These are phyloP conservation scores for Gentiana straminea DNA, from an alignment of 257 asterid genomes.

Conservation along the genomic window DNA sequence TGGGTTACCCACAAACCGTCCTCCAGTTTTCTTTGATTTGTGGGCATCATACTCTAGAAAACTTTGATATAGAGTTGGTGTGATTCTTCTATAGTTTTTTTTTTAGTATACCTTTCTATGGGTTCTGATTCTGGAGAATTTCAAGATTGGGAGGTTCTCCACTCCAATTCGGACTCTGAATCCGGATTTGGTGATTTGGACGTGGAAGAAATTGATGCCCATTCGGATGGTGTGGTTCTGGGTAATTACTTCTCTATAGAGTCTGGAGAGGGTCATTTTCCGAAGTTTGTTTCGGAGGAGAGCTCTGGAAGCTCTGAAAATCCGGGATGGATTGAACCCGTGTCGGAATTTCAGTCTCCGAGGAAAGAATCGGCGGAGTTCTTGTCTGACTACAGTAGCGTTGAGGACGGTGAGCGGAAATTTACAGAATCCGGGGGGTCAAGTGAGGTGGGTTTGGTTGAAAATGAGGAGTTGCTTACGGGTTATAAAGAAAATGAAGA, in stretches of 20 bases:
- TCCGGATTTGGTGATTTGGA: constrained; percentile 18
- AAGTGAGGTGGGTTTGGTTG: constrained; percentile 19
- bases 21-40: too few relatives aligned
- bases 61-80: too few relatives aligned
- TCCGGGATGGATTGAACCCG: constrained; percentile 80
- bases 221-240: constrained; percentile 38
- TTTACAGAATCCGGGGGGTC: constrained; percentile 26
- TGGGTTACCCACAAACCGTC: too few relatives aligned
- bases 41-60: too few relatives aligned
- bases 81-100: neutral
- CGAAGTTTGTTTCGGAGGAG: constrained; percentile 19
- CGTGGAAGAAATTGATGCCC: constrained; percentile 27
- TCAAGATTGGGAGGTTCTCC: constrained; percentile 77
- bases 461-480: constrained; percentile 11
- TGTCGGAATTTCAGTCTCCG: constrained; percentile 29
- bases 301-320: constrained; percentile 43
- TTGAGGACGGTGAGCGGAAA: constrained; percentile 39
- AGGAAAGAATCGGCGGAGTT: constrained; percentile 35
- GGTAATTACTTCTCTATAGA: constrained; percentile 55
- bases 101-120: constrained; percentile 15
- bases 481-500: constrained; percentile 22
- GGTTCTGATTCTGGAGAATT: constrained; percentile 37
- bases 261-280: constrained; percentile 16
- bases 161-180: constrained; percentile 24
- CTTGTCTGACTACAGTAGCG: constrained; percentile 74